Evolutionary conservation across 805 yeast species (phyloP).

Genomic region (Zygotorulaspora sp.): DNA sequence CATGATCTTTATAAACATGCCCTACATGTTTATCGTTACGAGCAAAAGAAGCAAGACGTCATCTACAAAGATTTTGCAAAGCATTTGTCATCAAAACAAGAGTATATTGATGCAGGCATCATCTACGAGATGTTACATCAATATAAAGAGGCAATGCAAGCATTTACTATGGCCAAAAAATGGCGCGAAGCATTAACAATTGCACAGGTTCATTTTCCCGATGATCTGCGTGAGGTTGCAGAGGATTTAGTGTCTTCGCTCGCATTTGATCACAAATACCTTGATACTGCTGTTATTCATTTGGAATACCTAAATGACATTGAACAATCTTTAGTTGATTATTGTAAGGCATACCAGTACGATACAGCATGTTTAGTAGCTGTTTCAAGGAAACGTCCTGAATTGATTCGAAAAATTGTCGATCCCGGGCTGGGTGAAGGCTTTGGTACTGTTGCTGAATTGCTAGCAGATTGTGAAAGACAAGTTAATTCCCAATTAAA

Average conservation of each 20-base stretch:
- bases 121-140: conserved; percentile 66
- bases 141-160: conserved; percentile 57
- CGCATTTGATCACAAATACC: conserved; percentile 64
- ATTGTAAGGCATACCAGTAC: conserved; percentile 69
- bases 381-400: conserved; percentile 39
- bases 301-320: conserved; percentile 55
- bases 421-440: conserved; percentile 81
- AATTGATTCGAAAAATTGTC: conserved; percentile 52
- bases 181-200: conserved; percentile 84
- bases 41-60: conserved; percentile 47
- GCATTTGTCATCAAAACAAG: conserved; percentile 49
- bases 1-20: conserved; percentile 73
- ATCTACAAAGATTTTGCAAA: conserved; percentile 62
- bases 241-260: conserved; percentile 56
- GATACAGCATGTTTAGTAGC: conserved; percentile 74
- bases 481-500: conserved; percentile 79
- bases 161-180: conserved; percentile 61
- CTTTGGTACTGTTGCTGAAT: conserved; percentile 80
- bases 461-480: conserved; percentile 86
- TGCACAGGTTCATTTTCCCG: conserved; percentile 41
- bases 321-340: conserved; percentile 58
- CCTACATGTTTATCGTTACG: conserved; percentile 54
- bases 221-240: conserved; percentile 44
- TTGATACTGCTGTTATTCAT: conserved; percentile 77
- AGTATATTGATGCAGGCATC: conserved; percentile 71